Evolutionary conservation across 768 basidiomycete species (phyloP), one percentile per base, ranked within the genome.

Genomic region (Macrolepiota dolichaula): DNA sequence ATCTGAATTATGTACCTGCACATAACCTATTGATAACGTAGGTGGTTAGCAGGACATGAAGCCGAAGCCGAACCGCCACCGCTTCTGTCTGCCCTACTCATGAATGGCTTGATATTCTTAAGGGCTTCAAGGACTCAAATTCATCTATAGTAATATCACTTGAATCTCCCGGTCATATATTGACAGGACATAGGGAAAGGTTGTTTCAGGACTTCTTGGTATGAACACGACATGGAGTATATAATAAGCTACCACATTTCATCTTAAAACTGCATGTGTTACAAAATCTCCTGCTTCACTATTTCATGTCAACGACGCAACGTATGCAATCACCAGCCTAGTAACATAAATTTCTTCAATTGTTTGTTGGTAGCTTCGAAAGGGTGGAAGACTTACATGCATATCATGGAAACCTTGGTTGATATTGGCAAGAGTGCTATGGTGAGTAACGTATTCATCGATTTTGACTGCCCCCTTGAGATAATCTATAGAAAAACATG

Each of bases 391-490:
- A 84, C 94, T 75, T 76, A 95, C 93, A 77, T 98, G 94, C 96
- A 99, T 98, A 70, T 96, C 92, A 60, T 89, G 79, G 81, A 99
- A 98, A 22, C 93, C 94, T 52, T 86, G 80, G 74, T 92, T 92
- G 71, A 95, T 91, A 5, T 92, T 87, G 25, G 76, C 80, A 37
- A 96, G 77, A 44, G 76, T 83, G 67, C 88, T 84, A 66, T 85
- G 79, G 76, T 98, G 96, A 51, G 96, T 96, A 62, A 98, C 89
- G 73, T 96, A 99, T 73, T 98, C 94, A 71, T 99, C 96, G 55
- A 99, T 87, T 77, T 89, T 93, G 69, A 96, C 78, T 66, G 82
- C 87, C 59, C 91, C 92, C 17, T 79, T 72, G 62, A 95, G 82
- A 74, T 96, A 96, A 65, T 94, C 94, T 90, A 50, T 52, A 36